Evolutionary conservation across 768 basidiomycete species (phyloP), one percentile per base, ranked within the genome.

Genomic region (Xerocomellus chrysenteron): DNA sequence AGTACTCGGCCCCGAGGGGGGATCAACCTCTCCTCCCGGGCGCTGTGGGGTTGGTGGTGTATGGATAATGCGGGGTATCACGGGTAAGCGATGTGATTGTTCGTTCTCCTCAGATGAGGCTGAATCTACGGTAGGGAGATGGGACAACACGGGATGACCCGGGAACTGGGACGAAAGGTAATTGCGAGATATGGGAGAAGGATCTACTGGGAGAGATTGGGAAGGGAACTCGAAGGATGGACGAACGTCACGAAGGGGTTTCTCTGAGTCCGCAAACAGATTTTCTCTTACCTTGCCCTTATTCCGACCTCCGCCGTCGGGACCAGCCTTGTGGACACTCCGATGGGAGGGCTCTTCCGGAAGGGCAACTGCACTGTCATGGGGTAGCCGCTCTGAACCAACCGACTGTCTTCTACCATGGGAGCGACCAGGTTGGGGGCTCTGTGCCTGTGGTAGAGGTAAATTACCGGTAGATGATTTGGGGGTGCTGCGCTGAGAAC

Each of bases 21-120:
- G 45, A 44, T 58, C 61, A 11, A 59, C 12, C 3, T 57, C 64
- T 21, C 36, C 66, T 28, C 58, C 66, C 2, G 57, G 56, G 10
- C 74, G 65, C 43, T 74, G 66, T 50, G 73, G 73, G 26, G 73
- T 74, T 39, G 73, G 72, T 39, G 73, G 74, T 47, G 73, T 74
- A 61, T 75, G 74, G 14, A 70, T 65, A 49, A 74, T 74, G 30
- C 56, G 62, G 39, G 73, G 73, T 63, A 72, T 68, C n/a, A 17
- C 28, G 37, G 59, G 61, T 28, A 61, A 57, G 45, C 36, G 61
- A 43, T 67, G 72, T n/a, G 70, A 59, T 5, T 55, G 66, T 3
- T 61, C 65, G 41, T 59, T 62, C 40, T 67, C 71, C 17, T 63
- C 67, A 13, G 63, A 65, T 7, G 67, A 57, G 8, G 33, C 59